Conservation (phyloP, 1,284 basidiomycete species). For the Mycena sp. region DNA sequence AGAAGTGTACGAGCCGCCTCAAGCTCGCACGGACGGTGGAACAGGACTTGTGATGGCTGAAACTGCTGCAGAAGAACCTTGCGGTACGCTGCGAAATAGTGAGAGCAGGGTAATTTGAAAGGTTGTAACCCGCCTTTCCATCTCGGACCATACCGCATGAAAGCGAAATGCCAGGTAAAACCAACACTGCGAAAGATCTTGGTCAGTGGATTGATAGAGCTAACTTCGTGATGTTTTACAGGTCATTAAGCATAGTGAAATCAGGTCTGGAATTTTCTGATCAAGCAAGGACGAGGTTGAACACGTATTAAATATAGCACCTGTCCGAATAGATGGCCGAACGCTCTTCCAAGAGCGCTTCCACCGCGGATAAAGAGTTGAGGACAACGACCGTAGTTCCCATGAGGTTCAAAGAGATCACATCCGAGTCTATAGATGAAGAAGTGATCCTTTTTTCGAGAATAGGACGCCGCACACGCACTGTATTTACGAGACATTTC, state of each 20-base stretch:
- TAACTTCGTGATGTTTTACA: constrained; percentile 17
- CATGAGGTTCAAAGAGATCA: constrained; percentile 14
- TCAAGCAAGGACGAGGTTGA: background rate
- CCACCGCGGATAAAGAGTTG: constrained; percentile 31
- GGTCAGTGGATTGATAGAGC: background rate
- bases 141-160: constrained; percentile 48
- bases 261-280: constrained; percentile 11
- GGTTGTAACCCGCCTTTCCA: constrained; percentile 37
- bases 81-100: constrained; percentile 39
- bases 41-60: constrained; percentile 33
- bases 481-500: constrained; percentile 53
- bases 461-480: constrained; percentile 23
- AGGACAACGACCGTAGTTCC: constrained; percentile 33
- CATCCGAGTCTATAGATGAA: constrained; percentile 15
- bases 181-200: constrained; percentile 35
- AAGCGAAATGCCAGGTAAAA: constrained; percentile 48
- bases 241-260: constrained; percentile 33
- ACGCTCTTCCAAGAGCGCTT: constrained; percentile 35
- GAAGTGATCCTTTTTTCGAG: background rate
- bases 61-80: constrained; percentile 46
- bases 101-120: background rate
- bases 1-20: constrained; percentile 44
- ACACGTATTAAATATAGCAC: background rate
- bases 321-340: constrained; percentile 35
- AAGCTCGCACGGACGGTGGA: constrained; percentile 41